Base-by-base conservation (phyloP, 495 filamentous ascomycete species). In the Hypoxylon perforatum region DNA sequence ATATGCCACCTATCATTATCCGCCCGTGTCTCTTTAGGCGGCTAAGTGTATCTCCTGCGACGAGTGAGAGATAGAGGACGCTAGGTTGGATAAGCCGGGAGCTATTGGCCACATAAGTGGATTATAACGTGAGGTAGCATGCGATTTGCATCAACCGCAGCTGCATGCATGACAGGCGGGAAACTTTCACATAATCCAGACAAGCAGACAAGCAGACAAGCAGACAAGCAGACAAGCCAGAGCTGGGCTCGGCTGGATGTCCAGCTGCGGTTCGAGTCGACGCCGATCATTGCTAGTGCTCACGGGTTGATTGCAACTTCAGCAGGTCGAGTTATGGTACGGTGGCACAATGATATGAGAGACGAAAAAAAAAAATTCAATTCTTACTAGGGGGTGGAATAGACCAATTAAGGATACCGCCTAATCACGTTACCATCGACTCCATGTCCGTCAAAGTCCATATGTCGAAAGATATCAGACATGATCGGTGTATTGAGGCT, bases 141-240 rank as follows among this genome's bases (percentile, higher is more conserved):
- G 61, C 56, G 61, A 57, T 64, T 69, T 65, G 49, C 66, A 65
- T 69, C 61, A 65, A 65, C 66, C 35, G 57, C 46, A 69, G 66
- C 66, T 70, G 63, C 67, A 70, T 70, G 63, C 62, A 70, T 70
- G 67, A 61, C 61, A 66, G 63, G 63, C 62, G 62, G 67, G 58
- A 61, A 62, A 59, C 53, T 48, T 67, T 36, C 30, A 33, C 30
- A 33, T 33, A 28, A 28, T 28, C 25, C 30, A 3, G n/a, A n/a
- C n/a, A n/a, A n/a, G n/a, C n/a, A n/a, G n/a, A n/a, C n/a, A n/a
- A n/a, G n/a, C n/a, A n/a, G n/a, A n/a, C n/a, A n/a, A n/a, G n/a
- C n/a, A n/a, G n/a, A n/a, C n/a, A n/a, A n/a, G n/a, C n/a, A 33
- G 30, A 60, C 62, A 55, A 38, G 48, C 62, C 48, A 61, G 56